phyloP scores from a whole-genome alignment of 1,139 yeast species.

The Hanseniaspora gamundiae region DNA sequence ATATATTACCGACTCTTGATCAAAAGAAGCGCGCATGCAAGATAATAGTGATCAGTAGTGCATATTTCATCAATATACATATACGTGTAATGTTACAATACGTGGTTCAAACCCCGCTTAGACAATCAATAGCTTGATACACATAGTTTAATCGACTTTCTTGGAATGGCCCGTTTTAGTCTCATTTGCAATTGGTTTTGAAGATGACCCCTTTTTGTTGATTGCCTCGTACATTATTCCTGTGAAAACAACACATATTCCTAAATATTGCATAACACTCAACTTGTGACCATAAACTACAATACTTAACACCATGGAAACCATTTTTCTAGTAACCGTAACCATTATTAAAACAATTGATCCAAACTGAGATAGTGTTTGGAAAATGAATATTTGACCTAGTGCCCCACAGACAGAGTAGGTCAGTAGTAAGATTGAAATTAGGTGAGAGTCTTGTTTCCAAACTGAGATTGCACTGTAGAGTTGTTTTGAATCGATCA shows the following conservation, averaged over 20 bases:
- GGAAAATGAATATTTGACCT: conserved; percentile 86
- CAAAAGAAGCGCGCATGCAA: too few relatives aligned
- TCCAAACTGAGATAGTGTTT: conserved; percentile 73
- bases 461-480: conserved; percentile 15
- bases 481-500: conserved; percentile 16
- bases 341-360: conserved; percentile 80
- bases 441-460: conserved; percentile 32
- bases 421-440: conserved; percentile 44
- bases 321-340: conserved; percentile 92
- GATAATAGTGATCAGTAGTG: too few relatives aligned
- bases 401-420: conserved; percentile 77
- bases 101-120: too few relatives aligned
- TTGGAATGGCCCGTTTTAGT: too few relatives aligned
- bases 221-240: conserved; percentile 68
- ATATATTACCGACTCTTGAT: too few relatives aligned
- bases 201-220: too few relatives aligned
- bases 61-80: too few relatives aligned
- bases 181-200: too few relatives aligned
- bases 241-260: conserved; percentile 66
- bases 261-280: conserved; percentile 56
- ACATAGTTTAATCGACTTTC: background rate
- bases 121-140: too few relatives aligned
- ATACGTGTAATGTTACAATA: too few relatives aligned
- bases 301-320: conserved; percentile 85
- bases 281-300: conserved; percentile 64